Conservation (phyloP, 163 green algal genomes). For the Coccomyxa subellipsoidea region DNA sequence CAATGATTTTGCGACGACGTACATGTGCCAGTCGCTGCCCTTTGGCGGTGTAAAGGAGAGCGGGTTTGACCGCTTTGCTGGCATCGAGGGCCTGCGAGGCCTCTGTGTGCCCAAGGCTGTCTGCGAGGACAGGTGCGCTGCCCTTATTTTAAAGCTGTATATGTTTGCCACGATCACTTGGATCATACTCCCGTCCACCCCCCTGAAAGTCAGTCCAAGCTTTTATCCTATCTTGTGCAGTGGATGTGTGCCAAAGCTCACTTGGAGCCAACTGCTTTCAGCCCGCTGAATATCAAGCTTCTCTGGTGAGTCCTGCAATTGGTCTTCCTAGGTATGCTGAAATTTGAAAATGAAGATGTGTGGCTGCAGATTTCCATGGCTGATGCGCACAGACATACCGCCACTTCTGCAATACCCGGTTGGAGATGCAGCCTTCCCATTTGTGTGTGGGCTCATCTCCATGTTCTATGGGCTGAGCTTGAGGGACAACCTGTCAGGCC, state of each 20-base stretch:
- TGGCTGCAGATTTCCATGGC: constrained; percentile 68
- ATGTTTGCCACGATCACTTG: too few relatives aligned
- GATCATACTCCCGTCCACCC: too few relatives aligned
- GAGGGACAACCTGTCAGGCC: constrained; percentile 67
- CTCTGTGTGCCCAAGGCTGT: constrained; percentile 76
- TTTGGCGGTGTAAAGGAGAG: constrained; percentile 97
- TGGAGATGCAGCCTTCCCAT: constrained; percentile 53
- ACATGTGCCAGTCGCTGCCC: constrained; percentile 97
- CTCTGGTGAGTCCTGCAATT: too few relatives aligned
- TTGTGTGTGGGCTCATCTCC: constrained; percentile 87
- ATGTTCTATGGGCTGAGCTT: constrained; percentile 81
- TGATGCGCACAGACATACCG: constrained; percentile 89
- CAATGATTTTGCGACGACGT: constrained; percentile 97
- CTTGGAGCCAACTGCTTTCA: too few relatives aligned
- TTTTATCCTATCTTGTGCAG: too few relatives aligned
- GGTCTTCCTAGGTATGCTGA: too few relatives aligned
- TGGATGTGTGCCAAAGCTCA: too few relatives aligned
- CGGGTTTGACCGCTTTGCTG: constrained; percentile 93
- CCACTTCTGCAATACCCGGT: constrained; percentile 83
- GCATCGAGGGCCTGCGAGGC: constrained; percentile 90
- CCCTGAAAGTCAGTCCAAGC: too few relatives aligned
- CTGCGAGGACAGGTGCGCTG: constrained; percentile 23
- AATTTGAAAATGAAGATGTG: too few relatives aligned
- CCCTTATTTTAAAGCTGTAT: too few relatives aligned
- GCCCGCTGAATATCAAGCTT: too few relatives aligned